Conservation (phyloP, 2,329 filamentous ascomycete species). For the Sarocladiaceae sp. region DNA sequence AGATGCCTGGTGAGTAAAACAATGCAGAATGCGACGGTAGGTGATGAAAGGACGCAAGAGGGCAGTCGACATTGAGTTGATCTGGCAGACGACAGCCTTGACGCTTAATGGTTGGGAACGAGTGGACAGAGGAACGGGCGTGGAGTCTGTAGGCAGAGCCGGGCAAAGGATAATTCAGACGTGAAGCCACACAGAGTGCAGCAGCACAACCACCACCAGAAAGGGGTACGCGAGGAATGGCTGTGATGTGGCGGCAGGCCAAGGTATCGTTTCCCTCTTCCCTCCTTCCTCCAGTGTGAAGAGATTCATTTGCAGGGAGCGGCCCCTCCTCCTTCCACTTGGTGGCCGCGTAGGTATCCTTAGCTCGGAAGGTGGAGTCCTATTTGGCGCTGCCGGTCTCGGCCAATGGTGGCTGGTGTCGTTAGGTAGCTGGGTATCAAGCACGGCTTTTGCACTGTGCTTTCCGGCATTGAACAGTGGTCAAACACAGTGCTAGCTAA, state of each 20-base stretch:
- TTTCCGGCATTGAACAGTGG: neutral
- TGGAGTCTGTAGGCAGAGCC: slow-evolving; percentile 4
- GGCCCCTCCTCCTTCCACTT: no score
- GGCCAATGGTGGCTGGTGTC: neutral
- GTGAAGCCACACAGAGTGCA: neutral
- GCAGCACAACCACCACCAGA: neutral
- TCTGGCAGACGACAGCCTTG: slow-evolving; percentile 2
- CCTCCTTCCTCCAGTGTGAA: no score
- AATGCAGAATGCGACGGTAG: no score
- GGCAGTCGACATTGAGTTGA: neutral
- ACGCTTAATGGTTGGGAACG: no score
- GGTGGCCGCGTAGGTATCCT: no score
- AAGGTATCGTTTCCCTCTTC: no score
- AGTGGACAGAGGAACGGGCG: slow-evolving; percentile 9
- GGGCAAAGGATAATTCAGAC: slow-evolving; percentile 2
- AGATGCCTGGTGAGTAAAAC: no score
- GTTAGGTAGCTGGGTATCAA: no score
- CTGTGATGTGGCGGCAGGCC: neutral
- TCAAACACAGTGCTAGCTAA: neutral
- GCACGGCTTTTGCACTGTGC: neutral
- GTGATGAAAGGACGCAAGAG: neutral
- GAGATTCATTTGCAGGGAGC: no score
- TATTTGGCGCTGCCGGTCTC: slow-evolving; percentile 3
- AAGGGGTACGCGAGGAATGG: neutral
- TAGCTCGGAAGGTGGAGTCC: no score